Percentiles rank a stretch among this genome's conserved stretches.
phyloP scores from a whole-genome alignment of 306 rosid genomes.

The Acacia confusa region DNA sequence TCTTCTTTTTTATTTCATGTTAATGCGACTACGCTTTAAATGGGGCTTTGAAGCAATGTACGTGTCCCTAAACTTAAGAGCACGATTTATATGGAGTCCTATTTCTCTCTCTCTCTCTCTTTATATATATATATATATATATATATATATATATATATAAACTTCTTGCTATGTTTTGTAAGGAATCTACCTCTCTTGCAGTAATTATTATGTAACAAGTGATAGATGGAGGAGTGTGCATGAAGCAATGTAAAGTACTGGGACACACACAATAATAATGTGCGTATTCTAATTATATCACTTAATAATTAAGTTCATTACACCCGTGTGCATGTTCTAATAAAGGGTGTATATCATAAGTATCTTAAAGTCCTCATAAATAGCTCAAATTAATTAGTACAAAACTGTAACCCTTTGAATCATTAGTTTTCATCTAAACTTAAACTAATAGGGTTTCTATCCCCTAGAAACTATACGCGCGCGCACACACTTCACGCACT shows the following conservation, averaged over 20 bases:
- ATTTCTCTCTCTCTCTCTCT: too few relatives aligned
- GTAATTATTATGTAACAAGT: slow-evolving; percentile 44
- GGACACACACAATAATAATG: slow-evolving; percentile 48
- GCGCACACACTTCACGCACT: neutral
- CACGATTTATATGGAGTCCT: slow-evolving; percentile 26
- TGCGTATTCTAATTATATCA: slow-evolving; percentile 34
- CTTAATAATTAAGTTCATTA: slow-evolving; percentile 31
- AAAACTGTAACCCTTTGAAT: slow-evolving; percentile 15
- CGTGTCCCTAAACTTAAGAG: slow-evolving; percentile 7
- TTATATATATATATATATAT: too few relatives aligned
- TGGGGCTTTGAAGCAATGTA: slow-evolving; percentile 13
- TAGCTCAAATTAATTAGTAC: slow-evolving; percentile 11
- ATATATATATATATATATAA: neutral
- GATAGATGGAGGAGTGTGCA: slow-evolving; percentile 62
- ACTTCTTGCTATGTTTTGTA: slow-evolving; percentile 31
- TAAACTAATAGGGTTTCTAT: slow-evolving; percentile 23
- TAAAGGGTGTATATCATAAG: slow-evolving; percentile 30
- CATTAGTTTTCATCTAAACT: neutral
- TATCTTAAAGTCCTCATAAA: slow-evolving; percentile 29
- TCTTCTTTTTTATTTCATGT: neutral
- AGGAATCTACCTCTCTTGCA: slow-evolving; percentile 33
- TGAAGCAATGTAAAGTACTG: slow-evolving; percentile 50
- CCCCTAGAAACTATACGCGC: neutral
- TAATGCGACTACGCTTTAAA: neutral
- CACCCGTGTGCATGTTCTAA: slow-evolving; percentile 46